Base-by-base conservation (phyloP, 2,329 filamentous ascomycete genomes). In the Alternaria tenuissima region DNA sequence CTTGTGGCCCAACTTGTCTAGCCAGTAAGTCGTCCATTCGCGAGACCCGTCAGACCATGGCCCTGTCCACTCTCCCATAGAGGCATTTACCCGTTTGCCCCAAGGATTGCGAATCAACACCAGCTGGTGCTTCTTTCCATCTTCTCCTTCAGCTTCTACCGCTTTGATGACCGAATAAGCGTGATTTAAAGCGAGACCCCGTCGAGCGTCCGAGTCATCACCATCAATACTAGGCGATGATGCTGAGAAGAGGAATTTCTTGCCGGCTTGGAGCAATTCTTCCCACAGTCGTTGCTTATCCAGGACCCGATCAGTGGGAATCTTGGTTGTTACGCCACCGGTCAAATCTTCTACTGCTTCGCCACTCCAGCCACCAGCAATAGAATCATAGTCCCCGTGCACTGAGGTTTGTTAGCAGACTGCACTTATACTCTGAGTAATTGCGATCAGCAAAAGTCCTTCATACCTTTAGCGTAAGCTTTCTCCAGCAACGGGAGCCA, bases 201-300 rank as follows among this genome's bases (percentile, higher is more conserved):
- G 71, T 44, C 88, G 81, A 38, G 85, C 67, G 43, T 87, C 85
- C 41, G 87, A 87, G 2, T 88, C 88, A n/a, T 83, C 82, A 46
- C 87, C 87, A 22, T 89, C 82, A 5, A 87, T 76, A 4, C 88
- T 88, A 7, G 71, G 73, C 3, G 74, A 77, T 7, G 73, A 75
- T 66, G 88, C 91, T 16, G 89, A 89, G 68, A 92, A 92, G 4
- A 92, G 79, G 68, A 95, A 96, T 55, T 92, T 88, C 52, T 92
- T 80, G 74, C 96, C 95, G 58, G 92, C 91, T 47, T 70, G 44
- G 73, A 88, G 85, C 22, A 96, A 83, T 73, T 96, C 91, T 38
- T 94, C 85, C 93, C 93, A 96, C 70, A 96, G 93, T 12, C 86
- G 84, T 51, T 96, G 89, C 57, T 90, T 89, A 72, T 94, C 89